Base-by-base conservation (phyloP, 345 rosid species). In the Psidium friedrichsthalianum region DNA sequence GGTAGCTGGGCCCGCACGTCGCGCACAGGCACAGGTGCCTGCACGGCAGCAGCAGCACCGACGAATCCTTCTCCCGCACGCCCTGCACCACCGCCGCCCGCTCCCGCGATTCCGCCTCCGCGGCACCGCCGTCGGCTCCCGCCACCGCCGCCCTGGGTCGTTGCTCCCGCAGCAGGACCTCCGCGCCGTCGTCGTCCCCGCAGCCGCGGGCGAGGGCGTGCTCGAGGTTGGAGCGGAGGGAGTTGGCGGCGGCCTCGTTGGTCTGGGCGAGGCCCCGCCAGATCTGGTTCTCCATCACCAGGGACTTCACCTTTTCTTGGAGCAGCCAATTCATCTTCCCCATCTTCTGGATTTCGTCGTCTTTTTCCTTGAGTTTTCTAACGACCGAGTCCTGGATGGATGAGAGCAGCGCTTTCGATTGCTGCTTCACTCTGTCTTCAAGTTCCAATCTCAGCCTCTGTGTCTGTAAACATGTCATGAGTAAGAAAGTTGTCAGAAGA, bases 11-110 rank as follows among this genome's bases (percentile, higher is more conserved):
- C 47, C 80, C 80, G 80, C 80, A 69, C 47, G 80, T 47, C 25
- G 80, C 47, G 47, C 98, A 95, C 83, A 96, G 91, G 92, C 98
- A 94, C 56, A 96, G 90, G 89, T 96, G 99, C 97, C 80, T 89
- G 90, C 99, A 96, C 56, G 99, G 98, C 88, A 95, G 84, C 88
- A 96, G 85, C 94, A 96, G 56, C 90, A 95, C 98, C 81, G 95
- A 89, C 10, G 95, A 87, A 69, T 95, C 97, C 87, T 85, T 89
- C 89, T 87, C 91, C 98, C 93, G 87, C 99, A 96, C 88, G 87
- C 89, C 82, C 89, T 85, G 87, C 97, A 95, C 84, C 55, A 84
- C 54, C 84, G 20, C 86, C 86, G 69, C 88, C 47, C 24, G 25
- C 52, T 57, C 22, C n/a, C 15, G 83, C 83, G 32, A 87, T 29